Evolutionary conservation across 2,329 filamentous ascomycete species (phyloP).

Genomic region (Talaromyces pinophilus): DNA sequence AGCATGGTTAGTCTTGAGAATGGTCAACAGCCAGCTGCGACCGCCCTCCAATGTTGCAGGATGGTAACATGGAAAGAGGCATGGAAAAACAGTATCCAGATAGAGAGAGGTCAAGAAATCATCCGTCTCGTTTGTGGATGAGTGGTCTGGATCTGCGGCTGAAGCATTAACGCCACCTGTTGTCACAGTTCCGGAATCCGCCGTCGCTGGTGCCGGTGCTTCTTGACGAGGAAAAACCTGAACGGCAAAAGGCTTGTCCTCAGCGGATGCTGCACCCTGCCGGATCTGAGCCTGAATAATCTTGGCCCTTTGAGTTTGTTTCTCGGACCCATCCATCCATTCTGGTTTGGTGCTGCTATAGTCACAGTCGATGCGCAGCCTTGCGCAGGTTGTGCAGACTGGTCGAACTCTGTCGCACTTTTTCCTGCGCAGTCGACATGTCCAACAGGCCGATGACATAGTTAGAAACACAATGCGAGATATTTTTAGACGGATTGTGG

Average conservation of each 20-base stretch:
- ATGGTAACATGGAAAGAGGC: constrained; percentile 17
- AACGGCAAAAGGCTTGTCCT: neutral
- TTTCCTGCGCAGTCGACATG: constrained; percentile 16
- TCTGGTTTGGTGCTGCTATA: constrained; percentile 7
- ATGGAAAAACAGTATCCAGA: constrained; percentile 20
- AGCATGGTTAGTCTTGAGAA: constrained; percentile 1
- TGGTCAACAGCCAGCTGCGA: constrained; percentile 15
- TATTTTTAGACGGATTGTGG: neutral
- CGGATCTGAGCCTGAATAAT: neutral
- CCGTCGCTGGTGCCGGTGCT: neutral
- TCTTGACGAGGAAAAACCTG: neutral
- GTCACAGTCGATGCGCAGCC: neutral
- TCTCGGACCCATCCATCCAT: constrained; percentile 9
- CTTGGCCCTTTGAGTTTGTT: neutral
- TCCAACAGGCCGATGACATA: constrained; percentile 4
- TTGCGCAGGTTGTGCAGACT: constrained; percentile 1
- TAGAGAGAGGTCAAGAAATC: constrained; percentile 3
- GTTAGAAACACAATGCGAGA: neutral
- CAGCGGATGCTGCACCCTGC: neutral
- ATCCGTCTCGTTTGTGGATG: neutral
- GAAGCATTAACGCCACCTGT: neutral
- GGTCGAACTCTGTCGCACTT: constrained; percentile 13
- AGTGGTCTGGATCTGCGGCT: neutral
- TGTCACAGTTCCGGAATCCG: too few relatives aligned
- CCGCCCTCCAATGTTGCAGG: constrained; percentile 8